Conservation (phyloP, 2,329 filamentous ascomycete genomes). For the Mycosphaerella sp. region DNA sequence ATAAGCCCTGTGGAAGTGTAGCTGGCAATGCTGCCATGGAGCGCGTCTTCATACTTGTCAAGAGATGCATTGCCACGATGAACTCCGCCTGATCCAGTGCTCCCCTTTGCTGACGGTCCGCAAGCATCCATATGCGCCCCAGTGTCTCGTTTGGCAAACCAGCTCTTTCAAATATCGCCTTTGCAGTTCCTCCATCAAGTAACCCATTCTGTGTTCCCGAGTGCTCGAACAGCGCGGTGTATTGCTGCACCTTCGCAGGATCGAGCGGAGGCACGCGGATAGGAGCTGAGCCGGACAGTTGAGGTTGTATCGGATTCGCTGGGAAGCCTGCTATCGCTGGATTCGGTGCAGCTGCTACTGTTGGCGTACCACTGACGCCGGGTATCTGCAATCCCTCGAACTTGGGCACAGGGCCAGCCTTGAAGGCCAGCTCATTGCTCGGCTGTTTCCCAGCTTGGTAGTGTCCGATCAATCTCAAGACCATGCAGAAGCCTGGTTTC, state of each 20-base stretch:
- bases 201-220: constrained; percentile 71
- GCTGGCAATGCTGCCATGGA: constrained; percentile 71
- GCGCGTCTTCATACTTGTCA: constrained; percentile 85
- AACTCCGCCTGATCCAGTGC: constrained; percentile 84
- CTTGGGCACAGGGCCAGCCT: constrained; percentile 80
- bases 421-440: constrained; percentile 71
- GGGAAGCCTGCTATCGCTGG: constrained; percentile 23
- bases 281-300: constrained; percentile 45
- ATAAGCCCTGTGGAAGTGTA: constrained; percentile 74
- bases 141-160: constrained; percentile 82
- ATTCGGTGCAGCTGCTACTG: constrained; percentile 19
- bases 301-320: constrained; percentile 28
- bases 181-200: constrained; percentile 66
- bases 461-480: constrained; percentile 89
- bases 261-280: constrained; percentile 84
- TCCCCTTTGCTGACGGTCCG: constrained; percentile 88
- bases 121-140: constrained; percentile 92
- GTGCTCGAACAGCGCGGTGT: constrained; percentile 82
- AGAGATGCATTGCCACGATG: constrained; percentile 94
- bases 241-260: constrained; percentile 83
- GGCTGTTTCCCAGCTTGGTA: constrained; percentile 83
- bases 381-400: constrained; percentile 70
- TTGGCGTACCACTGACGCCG: constrained; percentile 14
- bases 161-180: constrained; percentile 91
- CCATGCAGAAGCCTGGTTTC: constrained; percentile 85